These are phyloP conservation scores for Lentinus tigrinus DNA, from an alignment of 768 basidiomycete species.

Conservation along the genomic window DNA sequence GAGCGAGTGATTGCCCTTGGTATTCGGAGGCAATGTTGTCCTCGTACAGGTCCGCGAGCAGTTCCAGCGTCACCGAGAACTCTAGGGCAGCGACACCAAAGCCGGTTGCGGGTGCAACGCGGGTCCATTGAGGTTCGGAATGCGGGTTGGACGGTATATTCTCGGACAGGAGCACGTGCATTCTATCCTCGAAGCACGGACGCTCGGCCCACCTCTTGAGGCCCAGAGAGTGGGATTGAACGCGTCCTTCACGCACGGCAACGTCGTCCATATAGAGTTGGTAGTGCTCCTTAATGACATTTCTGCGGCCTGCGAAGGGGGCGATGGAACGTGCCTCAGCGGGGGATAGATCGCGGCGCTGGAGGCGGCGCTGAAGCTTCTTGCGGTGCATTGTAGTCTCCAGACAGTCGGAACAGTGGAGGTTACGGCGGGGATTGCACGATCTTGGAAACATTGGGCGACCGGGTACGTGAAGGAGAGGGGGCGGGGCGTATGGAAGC, in stretches of 20 bases:
- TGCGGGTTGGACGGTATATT: slow-evolving; percentile 4
- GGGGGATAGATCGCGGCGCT: slow-evolving; percentile 35
- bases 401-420: slow-evolving; percentile 40
- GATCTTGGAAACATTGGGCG: slow-evolving; percentile 54
- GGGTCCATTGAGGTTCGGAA: slow-evolving; percentile 33
- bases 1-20: slow-evolving; percentile 4
- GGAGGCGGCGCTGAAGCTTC: slow-evolving; percentile 47
- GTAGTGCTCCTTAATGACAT: slow-evolving; percentile 15
- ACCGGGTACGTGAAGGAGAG: slow-evolving; percentile 43
- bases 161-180: slow-evolving; percentile 49
- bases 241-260: slow-evolving; percentile 32
- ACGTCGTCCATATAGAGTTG: slow-evolving; percentile 34
- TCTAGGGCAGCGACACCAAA: slow-evolving; percentile 71
- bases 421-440: slow-evolving; percentile 38
- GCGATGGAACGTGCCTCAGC: slow-evolving; percentile 45
- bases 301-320: slow-evolving; percentile 34
- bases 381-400: slow-evolving; percentile 49
- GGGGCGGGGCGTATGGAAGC: slow-evolving; percentile 42
- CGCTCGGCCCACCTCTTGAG: slow-evolving; percentile 69
- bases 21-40: slow-evolving; percentile 20
- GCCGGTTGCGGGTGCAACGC: slow-evolving; percentile 42
- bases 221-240: slow-evolving; percentile 46
- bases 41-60: slow-evolving; percentile 51
- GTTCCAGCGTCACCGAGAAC: slow-evolving; percentile 65
- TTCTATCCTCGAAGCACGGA: slow-evolving; percentile 75